These are phyloP conservation scores for Basipetospora chlamydospora DNA, from an alignment of 2,329 filamentous ascomycete species.

Conservation along the genomic window DNA sequence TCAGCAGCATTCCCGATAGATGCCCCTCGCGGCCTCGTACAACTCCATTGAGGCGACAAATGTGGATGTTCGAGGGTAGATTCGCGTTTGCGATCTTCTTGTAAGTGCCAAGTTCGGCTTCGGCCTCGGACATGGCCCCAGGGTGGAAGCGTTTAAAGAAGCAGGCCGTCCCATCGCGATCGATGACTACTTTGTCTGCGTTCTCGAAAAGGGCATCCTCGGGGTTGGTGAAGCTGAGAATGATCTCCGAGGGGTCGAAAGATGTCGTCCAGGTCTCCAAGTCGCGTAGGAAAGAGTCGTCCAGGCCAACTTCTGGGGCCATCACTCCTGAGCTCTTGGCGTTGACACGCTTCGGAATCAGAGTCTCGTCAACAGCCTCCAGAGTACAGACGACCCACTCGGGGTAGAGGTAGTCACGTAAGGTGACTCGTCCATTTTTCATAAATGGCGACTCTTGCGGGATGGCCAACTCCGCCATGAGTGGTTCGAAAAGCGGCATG, in stretches of 20 bases:
- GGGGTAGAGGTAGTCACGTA: conserved; percentile 9
- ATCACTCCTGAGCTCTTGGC: not conserved
- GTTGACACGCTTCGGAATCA: not conserved
- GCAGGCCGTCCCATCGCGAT: not conserved
- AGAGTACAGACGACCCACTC: conserved; percentile 9
- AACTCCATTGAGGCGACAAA: conserved; percentile 8
- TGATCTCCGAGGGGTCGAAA: conserved; percentile 8
- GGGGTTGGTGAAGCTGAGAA: not conserved
- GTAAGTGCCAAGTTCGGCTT: conserved; percentile 8
- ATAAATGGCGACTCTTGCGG: not conserved
- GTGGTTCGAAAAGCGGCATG: conserved; percentile 9
- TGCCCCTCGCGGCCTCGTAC: conserved; percentile 5
- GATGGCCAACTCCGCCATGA: conserved; percentile 6
- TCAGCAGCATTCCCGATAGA: conserved; percentile 10
- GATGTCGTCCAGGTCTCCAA: conserved; percentile 7
- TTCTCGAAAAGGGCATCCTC: not conserved
- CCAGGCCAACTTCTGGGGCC: conserved; percentile 1
- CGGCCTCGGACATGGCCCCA: conserved; percentile 5
- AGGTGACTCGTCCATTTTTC: not conserved
- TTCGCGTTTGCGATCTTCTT: conserved; percentile 6
- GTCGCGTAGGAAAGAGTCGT: conserved; percentile 6
- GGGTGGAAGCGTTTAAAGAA: not conserved
- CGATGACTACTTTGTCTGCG: not conserved
- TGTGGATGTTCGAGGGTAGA: conserved; percentile 5
- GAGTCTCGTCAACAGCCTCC: conserved; percentile 3